These are phyloP conservation scores for Coemansia sp. DNA, from an alignment of 371 early-diverging fungal genomes.

Conservation along the genomic window DNA sequence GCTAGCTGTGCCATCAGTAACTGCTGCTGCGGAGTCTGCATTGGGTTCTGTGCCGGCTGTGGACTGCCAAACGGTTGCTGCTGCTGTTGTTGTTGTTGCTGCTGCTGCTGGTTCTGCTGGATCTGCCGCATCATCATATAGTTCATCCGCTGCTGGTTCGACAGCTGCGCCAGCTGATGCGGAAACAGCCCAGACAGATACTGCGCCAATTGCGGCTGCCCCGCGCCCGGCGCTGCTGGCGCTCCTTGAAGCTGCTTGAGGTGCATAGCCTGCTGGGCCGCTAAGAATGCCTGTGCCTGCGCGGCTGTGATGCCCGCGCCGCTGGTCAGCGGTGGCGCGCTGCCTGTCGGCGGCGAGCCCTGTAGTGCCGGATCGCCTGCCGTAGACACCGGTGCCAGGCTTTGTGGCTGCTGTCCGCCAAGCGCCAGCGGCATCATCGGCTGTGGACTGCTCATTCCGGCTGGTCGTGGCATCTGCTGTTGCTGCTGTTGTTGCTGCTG, in stretches of 20 bases:
- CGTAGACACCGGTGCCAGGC: conserved; percentile 8
- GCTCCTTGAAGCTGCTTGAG: conserved; percentile 21
- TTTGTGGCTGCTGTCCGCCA: conserved; percentile 17
- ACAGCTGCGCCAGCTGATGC: conserved; percentile 43
- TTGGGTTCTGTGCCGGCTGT: neutral
- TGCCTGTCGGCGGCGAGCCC: neutral
- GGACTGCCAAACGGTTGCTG: conserved; percentile 7
- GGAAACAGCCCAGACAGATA: conserved; percentile 40
- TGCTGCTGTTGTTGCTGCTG: conserved; percentile 25
- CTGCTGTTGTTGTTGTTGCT: conserved; percentile 30
- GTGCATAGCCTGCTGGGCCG: conserved; percentile 36
- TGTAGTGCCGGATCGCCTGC: neutral
- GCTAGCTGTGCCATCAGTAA: conserved; percentile 33
- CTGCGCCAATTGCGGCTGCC: conserved; percentile 43
- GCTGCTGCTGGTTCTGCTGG: conserved; percentile 34
- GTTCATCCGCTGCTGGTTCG: conserved; percentile 42
- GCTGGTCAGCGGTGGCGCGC: neutral
- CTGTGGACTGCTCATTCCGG: conserved; percentile 7
- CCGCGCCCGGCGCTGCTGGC: conserved; percentile 3
- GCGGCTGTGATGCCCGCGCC: conserved; percentile 15
- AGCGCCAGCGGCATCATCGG: conserved; percentile 13
- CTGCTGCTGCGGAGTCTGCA: conserved; percentile 20
- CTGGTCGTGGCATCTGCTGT: neutral
- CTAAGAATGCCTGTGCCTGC: conserved; percentile 30
- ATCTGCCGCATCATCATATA: conserved; percentile 41